Conservation (phyloP, 2,329 filamentous ascomycete species). For the Pseudogymnoascus sp. region DNA sequence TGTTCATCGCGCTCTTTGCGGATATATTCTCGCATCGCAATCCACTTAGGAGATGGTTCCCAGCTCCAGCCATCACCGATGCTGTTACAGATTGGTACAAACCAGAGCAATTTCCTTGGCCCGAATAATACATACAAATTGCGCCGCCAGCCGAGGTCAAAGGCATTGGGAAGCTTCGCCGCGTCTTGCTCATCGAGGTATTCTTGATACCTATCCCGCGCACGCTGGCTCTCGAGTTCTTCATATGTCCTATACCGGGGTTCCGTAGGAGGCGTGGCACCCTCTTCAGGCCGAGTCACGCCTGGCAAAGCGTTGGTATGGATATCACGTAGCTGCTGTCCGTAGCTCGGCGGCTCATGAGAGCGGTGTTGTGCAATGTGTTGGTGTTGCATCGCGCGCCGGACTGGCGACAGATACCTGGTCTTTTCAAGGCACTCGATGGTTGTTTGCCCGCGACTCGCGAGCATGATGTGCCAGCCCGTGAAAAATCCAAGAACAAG, state of each 20-base stretch:
- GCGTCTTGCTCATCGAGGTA: constrained; percentile 90
- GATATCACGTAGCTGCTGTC: constrained; percentile 71
- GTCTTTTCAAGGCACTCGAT: constrained; percentile 97
- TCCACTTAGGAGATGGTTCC: constrained; percentile 77
- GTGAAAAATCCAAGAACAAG: constrained; percentile 86
- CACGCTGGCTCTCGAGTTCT: constrained; percentile 53
- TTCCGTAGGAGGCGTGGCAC: constrained; percentile 46
- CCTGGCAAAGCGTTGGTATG: constrained; percentile 76
- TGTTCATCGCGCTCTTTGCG: constrained; percentile 50
- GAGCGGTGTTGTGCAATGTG: constrained; percentile 43
- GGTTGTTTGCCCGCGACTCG: constrained; percentile 74
- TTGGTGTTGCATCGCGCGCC: constrained; percentile 60
- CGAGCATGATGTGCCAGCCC: constrained; percentile 81
- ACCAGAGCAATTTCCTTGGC: constrained; percentile 63
- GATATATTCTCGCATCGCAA: constrained; percentile 61
- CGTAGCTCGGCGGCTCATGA: constrained; percentile 45
- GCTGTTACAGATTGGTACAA: constrained; percentile 73
- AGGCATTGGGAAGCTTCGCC: constrained; percentile 82
- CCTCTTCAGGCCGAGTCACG: constrained; percentile 73
- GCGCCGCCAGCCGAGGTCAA: constrained; percentile 75
- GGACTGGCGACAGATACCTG: constrained; percentile 76
- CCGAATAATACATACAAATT: constrained; percentile 83
- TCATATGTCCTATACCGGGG: constrained; percentile 33
- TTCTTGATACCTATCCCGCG: constrained; percentile 61
- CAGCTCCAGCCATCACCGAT: constrained; percentile 90